These are phyloP conservation scores for Alternaria brassicicola DNA, from an alignment of 2,329 filamentous ascomycete species.

Conservation along the genomic window DNA sequence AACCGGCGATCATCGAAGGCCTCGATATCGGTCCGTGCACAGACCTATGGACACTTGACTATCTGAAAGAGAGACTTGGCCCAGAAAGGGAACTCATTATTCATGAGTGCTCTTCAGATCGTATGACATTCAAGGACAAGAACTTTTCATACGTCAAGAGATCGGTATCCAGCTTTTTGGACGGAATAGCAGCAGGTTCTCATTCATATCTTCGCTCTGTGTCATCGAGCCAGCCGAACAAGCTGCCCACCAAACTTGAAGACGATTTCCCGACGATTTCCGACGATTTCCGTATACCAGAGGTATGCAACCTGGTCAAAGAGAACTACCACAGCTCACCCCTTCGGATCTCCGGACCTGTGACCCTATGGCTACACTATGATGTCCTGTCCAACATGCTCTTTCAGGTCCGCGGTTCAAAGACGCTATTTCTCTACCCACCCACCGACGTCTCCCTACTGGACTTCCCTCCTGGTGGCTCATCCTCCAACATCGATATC, in stretches of 20 bases:
- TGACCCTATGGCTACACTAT: slow-evolving; percentile 91
- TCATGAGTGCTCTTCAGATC: slow-evolving; percentile 68
- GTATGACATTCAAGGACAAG: slow-evolving; percentile 82
- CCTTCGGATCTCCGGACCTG: slow-evolving; percentile 76
- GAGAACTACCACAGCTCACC: slow-evolving; percentile 78
- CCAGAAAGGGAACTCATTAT: slow-evolving; percentile 66
- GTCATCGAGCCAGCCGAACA: slow-evolving; percentile 70
- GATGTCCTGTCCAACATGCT: slow-evolving; percentile 90
- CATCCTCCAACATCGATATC: slow-evolving; percentile 78
- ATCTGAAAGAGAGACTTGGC: slow-evolving; percentile 62
- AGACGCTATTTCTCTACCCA: slow-evolving; percentile 77
- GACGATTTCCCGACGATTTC: slow-evolving; percentile 74
- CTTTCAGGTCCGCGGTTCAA: slow-evolving; percentile 76
- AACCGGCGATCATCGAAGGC: slow-evolving; percentile 69
- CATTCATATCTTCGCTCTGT: slow-evolving; percentile 80
- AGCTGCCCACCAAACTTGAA: slow-evolving; percentile 70
- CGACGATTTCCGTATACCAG: slow-evolving; percentile 72
- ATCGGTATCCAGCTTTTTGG: slow-evolving; percentile 69
- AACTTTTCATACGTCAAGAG: slow-evolving; percentile 80
- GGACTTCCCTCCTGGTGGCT: slow-evolving; percentile 75
- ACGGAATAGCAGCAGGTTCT: slow-evolving; percentile 62
- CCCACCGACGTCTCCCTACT: slow-evolving; percentile 74
- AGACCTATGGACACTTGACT: slow-evolving; percentile 69
- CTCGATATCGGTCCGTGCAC: slow-evolving; percentile 72
- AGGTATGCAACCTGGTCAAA: slow-evolving; percentile 48